Conservation (phyloP, 108 stramenopile genomes). For the Nannochloropsis granulata region DNA sequence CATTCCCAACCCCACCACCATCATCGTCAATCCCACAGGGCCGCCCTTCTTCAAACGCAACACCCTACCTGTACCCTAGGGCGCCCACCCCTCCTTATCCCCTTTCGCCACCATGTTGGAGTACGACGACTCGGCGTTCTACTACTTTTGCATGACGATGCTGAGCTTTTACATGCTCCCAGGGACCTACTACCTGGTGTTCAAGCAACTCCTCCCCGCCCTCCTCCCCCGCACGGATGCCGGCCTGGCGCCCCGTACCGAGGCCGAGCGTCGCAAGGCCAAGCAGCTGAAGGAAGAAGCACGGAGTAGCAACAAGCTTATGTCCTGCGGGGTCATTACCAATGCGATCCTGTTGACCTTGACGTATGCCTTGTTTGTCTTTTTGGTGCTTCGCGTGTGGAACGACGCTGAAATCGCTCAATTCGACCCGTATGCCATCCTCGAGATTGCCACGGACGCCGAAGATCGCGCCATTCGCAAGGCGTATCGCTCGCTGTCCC, state of each 20-base stretch:
- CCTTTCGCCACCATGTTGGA: slow-evolving; percentile 23
- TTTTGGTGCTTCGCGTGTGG: slow-evolving; percentile 10
- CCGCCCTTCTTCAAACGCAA: background rate
- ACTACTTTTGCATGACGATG: slow-evolving; percentile 39
- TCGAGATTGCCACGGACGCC: slow-evolving; percentile 15
- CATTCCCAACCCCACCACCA: background rate
- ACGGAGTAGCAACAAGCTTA: background rate
- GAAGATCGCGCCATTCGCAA: slow-evolving; percentile 31
- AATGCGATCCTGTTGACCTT: background rate
- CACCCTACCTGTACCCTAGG: background rate
- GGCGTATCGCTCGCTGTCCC: slow-evolving; percentile 31
- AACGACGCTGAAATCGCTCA: slow-evolving; percentile 25
- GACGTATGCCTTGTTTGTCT: slow-evolving; percentile 1
- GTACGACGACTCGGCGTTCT: slow-evolving; percentile 42
- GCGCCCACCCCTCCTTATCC: background rate
- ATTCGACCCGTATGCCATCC: slow-evolving; percentile 40
- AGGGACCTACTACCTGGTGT: background rate
- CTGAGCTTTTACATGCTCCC: slow-evolving; percentile 34
- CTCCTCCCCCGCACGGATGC: background rate
- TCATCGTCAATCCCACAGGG: background rate
- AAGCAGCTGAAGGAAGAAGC: background rate
- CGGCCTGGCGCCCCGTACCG: background rate
- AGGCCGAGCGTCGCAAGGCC: slow-evolving; percentile 3
- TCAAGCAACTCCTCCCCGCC: background rate
- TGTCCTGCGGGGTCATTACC: background rate